phyloP scores from a whole-genome alignment of 352 stramenopile species.

The Phytophthora sansomeana region DNA sequence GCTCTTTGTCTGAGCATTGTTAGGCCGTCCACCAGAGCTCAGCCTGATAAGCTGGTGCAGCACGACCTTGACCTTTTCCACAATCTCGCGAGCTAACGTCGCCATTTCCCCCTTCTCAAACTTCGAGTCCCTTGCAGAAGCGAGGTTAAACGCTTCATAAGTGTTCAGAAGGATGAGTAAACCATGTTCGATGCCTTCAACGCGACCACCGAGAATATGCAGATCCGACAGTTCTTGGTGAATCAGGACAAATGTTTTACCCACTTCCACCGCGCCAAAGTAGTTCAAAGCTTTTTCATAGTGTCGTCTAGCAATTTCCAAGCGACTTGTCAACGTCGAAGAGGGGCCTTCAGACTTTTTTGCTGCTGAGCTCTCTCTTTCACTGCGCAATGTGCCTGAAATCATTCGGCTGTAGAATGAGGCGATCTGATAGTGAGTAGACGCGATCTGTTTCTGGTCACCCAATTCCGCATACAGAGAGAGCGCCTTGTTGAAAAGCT shows the following conservation, averaged over 20 bases:
- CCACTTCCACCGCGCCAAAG: slow-evolving; percentile 74
- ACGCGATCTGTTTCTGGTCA: slow-evolving; percentile 75
- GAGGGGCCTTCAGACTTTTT: slow-evolving; percentile 21
- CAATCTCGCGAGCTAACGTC: slow-evolving; percentile 47
- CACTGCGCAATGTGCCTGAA: slow-evolving; percentile 42
- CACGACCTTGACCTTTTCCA: slow-evolving; percentile 63
- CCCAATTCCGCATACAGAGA: slow-evolving; percentile 77
- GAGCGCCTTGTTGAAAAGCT: slow-evolving; percentile 78
- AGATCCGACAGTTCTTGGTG: slow-evolving; percentile 83
- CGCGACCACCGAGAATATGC: slow-evolving; percentile 67
- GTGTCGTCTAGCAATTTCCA: slow-evolving; percentile 85
- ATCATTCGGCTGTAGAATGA: slow-evolving; percentile 80
- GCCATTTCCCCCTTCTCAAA: slow-evolving; percentile 44
- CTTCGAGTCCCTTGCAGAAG: slow-evolving; percentile 16
- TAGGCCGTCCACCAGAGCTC: slow-evolving; percentile 23
- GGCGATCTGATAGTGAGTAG: slow-evolving; percentile 89
- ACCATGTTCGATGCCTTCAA: slow-evolving; percentile 83
- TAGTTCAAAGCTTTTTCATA: slow-evolving; percentile 88
- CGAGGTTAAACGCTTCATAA: slow-evolving; percentile 66
- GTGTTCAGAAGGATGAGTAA: slow-evolving; percentile 81
- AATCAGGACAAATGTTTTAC: slow-evolving; percentile 85
- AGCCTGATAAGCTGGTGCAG: slow-evolving; percentile 76
- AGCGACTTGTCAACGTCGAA: slow-evolving; percentile 60
- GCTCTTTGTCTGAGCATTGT: slow-evolving; percentile 32
- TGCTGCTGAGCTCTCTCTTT: slow-evolving; percentile 12